Evolutionary conservation across 2,329 filamentous ascomycete genomes (phyloP), one percentile per base, ranked within the genome.

Genomic region (Gremmenia infestans): DNA sequence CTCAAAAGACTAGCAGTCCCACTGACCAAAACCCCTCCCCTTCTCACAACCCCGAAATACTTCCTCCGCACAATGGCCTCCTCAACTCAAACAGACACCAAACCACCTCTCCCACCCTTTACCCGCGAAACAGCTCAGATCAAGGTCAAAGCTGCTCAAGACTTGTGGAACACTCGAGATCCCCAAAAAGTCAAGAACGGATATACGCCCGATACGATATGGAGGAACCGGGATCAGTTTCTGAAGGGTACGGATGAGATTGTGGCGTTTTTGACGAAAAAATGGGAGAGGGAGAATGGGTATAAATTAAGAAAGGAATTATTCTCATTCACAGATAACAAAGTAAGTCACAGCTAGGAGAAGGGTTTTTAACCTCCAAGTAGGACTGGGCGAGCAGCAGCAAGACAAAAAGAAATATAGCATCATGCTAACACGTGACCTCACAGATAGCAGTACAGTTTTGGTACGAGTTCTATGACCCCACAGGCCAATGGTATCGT

Each of bases 81-180:
- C 4, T 7, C 42, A 4, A 19, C 42, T 22, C 42, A 45, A 45
- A 19, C 40, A 11, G 39, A 35, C 15, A 52, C 28, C 49, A 65
- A 57, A 48, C 75, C 76, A 2, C 81, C 81, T 0, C 74, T 81
- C 56, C 90, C 91, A 4, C 90, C 90, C 0, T 95, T 91, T 70
- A 93, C 83, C 4, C 76, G 81, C 23, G 86, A 89, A 68, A 86
- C 84, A 1, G 91, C 91, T 2, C 74, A 75, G 15, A 75, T 78
- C 56, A 95, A 95, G 70, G 90, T 95, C 60, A 95, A 95, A 73
- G 86, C 85, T 17, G 90, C 89, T 0, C 91, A 96, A 69, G 82
- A 90, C 69, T 76, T 86, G 3, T 95, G 91, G 91, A 96, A 95
- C 67, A 87, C 52, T 35, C 90, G 86, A 65, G 76, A 89, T 58